Evolutionary conservation across 139 green algal genomes (phyloP), one percentile per base, ranked within the genome.

Genomic region (Choricystis sp.): DNA sequence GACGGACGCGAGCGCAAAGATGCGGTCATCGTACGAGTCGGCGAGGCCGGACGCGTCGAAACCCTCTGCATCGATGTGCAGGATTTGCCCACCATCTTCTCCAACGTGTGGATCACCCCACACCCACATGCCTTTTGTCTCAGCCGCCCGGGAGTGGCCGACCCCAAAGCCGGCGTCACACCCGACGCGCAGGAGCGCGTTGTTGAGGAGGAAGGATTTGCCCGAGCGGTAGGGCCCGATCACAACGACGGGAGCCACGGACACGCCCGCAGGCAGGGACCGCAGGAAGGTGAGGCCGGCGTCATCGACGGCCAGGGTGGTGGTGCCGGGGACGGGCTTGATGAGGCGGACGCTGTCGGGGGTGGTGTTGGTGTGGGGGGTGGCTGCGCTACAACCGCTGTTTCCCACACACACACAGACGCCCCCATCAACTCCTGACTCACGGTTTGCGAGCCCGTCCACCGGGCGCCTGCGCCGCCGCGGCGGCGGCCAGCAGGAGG

Each of bases 101-200:
- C 40, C 9, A 9, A 9, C 40, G 40, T 74, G 16, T 1, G 84
- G 77, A 63, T 88, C 73, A 21, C 89, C 80, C 90, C 90, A 97
- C 26, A 97, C 40, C 89, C 89, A 96, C 20, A 95, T 79, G 22
- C 88, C 88, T 69, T 95, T 95, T 19, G 90, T 97, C 72, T 97
- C 80, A 3, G 90, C 97, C 28, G 80, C 71, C 0, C 90, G 81
- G 0, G 79, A 91, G 78, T 96, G 89, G 0, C 90, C 90, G 27
- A 97, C 90, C 0, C 89, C 88, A 78, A 97, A 96, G 24, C 90
- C 90, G 61, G 77, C 69, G 57, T 86, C 82, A 66, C 90, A 97
- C 1, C 68, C 49, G 23, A 96, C 79, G 1, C 78, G 73, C 26
- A 97, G 74, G 59, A 97, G 76, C 70, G 95, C 88, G 65, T 97